Evolutionary conservation across 202 grass and related monocot species (phyloP).

Genomic region (Miscanthus sacchariflorus): DNA sequence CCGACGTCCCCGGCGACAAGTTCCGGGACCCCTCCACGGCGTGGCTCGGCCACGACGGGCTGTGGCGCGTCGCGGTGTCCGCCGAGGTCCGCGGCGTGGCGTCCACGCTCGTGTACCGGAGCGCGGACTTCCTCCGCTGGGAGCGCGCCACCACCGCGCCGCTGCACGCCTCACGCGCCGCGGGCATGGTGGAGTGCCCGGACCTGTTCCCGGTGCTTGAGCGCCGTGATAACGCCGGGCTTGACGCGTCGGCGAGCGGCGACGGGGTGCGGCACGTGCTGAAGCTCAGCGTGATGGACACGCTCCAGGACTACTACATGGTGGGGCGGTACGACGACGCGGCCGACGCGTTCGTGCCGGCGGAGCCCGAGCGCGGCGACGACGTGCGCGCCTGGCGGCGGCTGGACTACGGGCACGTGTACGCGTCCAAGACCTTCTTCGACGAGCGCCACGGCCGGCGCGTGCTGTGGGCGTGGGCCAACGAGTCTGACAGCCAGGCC

Average conservation of each 20-base stretch:
- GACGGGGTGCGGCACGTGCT: conserved; percentile 48
- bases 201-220: conserved; percentile 65
- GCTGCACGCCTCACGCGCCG: conserved; percentile 43
- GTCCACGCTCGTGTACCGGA: conserved; percentile 61
- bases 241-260: conserved; percentile 48
- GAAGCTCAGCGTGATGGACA: conserved; percentile 65
- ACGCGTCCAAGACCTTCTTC: conserved; percentile 90
- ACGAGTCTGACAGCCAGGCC: conserved; percentile 74
- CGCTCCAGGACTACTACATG: conserved; percentile 64
- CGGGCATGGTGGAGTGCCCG: conserved; percentile 75
- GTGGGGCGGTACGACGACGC: conserved; percentile 56
- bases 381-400: conserved; percentile 62
- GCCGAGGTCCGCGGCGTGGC: conserved; percentile 43
- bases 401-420: conserved; percentile 73
- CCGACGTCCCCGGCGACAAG: conserved; percentile 39
- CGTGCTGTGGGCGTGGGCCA: conserved; percentile 68
- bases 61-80: conserved; percentile 57
- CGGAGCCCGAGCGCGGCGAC: conserved; percentile 40
- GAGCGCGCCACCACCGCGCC: conserved; percentile 41
- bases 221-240: conserved; percentile 39
- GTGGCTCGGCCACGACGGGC: conserved; percentile 56
- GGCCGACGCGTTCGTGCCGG: conserved; percentile 46
- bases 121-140: conserved; percentile 51
- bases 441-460: conserved; percentile 55
- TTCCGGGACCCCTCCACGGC: conserved; percentile 68